phyloP scores from a whole-genome alignment of 2,329 filamentous ascomycete genomes.

The Podosphaera fusca region DNA sequence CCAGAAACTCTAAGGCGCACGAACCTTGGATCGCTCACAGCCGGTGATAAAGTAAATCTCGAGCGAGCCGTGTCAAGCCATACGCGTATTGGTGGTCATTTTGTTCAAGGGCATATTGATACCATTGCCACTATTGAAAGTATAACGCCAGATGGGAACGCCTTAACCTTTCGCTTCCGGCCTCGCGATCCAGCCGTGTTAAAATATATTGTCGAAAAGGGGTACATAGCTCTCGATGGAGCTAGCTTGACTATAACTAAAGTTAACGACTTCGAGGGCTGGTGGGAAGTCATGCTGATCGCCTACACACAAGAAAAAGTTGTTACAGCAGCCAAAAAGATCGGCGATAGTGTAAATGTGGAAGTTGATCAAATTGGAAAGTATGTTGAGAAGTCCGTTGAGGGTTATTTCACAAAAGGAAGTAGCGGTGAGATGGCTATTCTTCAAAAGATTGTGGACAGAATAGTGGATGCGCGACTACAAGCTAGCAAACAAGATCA shows the following conservation, averaged over 20 bases:
- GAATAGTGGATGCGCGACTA: conserved; percentile 50
- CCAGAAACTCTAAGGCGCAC: conserved; percentile 91
- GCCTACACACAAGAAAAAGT: conserved; percentile 88
- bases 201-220: conserved; percentile 85
- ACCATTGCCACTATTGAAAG: conserved; percentile 55
- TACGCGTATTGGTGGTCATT: conserved; percentile 94
- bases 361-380: conserved; percentile 34
- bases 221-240: conserved; percentile 82
- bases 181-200: conserved; percentile 48
- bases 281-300: conserved; percentile 96
- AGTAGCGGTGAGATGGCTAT: conserved; percentile 29
- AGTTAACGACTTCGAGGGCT: conserved; percentile 56
- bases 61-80: conserved; percentile 78
- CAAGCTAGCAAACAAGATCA: neutral
- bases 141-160: conserved; percentile 65
- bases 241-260: conserved; percentile 81
- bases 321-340: conserved; percentile 20
- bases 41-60: conserved; percentile 58
- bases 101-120: conserved; percentile 95
- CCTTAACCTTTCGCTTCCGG: conserved; percentile 62
- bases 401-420: conserved; percentile 46
- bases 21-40: conserved; percentile 56
- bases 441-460: conserved; percentile 49
- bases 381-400: conserved; percentile 75
- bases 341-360: conserved; percentile 17